phyloP scores from a whole-genome alignment of 345 rosid species.

The Eucalyptus fibrosa region DNA sequence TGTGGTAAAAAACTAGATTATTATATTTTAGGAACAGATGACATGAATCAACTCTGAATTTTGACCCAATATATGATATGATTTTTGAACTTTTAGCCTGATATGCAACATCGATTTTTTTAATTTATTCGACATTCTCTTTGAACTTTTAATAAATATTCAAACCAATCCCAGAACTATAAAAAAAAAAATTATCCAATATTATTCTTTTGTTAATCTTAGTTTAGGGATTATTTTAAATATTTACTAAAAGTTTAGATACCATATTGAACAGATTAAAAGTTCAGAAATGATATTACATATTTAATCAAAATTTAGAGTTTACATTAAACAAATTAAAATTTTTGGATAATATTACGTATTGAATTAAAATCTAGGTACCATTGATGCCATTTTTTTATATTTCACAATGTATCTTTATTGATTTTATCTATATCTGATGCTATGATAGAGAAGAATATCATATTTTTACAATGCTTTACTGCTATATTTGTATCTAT shows the following conservation, averaged over 20 bases:
- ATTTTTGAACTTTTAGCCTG: accelerated
- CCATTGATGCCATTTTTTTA: accelerated
- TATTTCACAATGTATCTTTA: background rate
- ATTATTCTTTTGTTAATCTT: too few species aligned
- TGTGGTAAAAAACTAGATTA: background rate
- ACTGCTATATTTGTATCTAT: too few species aligned
- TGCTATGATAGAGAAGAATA: background rate
- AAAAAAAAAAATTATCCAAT: too few species aligned
- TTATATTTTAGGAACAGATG: background rate
- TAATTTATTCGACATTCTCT: accelerated
- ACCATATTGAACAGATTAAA: accelerated
- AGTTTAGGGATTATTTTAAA: too few species aligned
- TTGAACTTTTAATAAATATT: background rate
- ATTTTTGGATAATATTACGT: too few species aligned
- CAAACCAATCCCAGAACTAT: too few species aligned
- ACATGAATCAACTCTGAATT: too few species aligned
- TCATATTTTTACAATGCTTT: background rate
- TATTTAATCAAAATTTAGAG: accelerated
- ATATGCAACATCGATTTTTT: accelerated
- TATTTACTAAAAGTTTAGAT: accelerated
- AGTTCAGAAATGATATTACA: accelerated
- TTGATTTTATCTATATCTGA: too few species aligned
- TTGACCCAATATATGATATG: too few species aligned
- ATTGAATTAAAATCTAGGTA: too few species aligned
- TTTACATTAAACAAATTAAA: too few species aligned